Evolutionary conservation across 2,329 filamentous ascomycete genomes (phyloP), one percentile per base, ranked within the genome.

Genomic region (Neodidymelliopsis sp.): DNA sequence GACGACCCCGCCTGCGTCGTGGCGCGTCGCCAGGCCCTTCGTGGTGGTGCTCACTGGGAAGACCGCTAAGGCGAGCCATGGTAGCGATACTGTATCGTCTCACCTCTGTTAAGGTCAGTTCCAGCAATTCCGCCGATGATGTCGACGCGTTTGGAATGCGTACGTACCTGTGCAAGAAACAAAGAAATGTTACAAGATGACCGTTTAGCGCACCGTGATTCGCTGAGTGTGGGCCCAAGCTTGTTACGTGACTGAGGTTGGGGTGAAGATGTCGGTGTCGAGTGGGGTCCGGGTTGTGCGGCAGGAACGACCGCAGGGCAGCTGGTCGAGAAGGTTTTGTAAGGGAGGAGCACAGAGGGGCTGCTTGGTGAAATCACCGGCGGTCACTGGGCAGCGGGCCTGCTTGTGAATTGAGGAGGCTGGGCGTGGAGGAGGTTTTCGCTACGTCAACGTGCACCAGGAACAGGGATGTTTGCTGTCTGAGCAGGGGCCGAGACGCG

Each of bases 41-140:
- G 49, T 66, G 62, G 49, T 71, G 70, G 59, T 69, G 69, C 57
- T 71, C 67, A 25, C 68, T 69, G 33, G 67, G 63, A 7, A 70
- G 62, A 40, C 68, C 66, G 50, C 62, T 66, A 35, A 69, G 59
- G 33, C 67, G 67, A 51, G 68, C 69, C 68, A 72, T 72, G 53
- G 39, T 51, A 36, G 54, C 43, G 50, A 24, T 29, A 11, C 18
- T 18, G 15, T 50, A 23, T 42, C 16, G 46, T 47, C 36, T 43
- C 44, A 37, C 30, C 38, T 47, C 40, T 6, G 29, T 11, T 29
- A 6, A 18, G 28, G 40, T 50, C 47, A 50, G 35, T 30, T 12
- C 12, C 16, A 23, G n/a, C 20, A 31, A 18, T 24, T 34, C 31
- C 22, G 20, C 15, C 39, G 28, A 18, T n/a, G 29, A n/a, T 33